Evolutionary conservation across 2,329 filamentous ascomycete species (phyloP), one percentile per base, ranked within the genome.

Genomic region (Sporothrix euskadiensis): DNA sequence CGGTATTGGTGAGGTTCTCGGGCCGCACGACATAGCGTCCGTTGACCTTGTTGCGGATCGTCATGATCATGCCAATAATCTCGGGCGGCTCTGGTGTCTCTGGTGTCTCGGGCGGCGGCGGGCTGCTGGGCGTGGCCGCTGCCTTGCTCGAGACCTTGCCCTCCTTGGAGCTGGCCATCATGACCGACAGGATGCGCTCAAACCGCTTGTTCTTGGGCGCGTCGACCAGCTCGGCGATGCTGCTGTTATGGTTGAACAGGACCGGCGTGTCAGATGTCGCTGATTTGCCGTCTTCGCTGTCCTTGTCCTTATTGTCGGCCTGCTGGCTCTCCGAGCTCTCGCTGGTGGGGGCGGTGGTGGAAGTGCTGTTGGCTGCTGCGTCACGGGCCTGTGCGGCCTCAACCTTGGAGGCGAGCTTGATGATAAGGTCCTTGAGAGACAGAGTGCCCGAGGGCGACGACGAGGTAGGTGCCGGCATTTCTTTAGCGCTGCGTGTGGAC

Each of bases 21-120:
- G 94, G 92, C 3, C 94, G 89, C 0, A 83, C 79, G 0, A 93
- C 88, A 71, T 87, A 86, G 14, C 83, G 71, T 22, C 88, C 90
- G 78, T 96, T 91, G 71, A 97, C 87, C 76, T 87, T 88, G 83
- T 92, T 96, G 76, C 88, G 88, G 39, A 77, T 68, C 0, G 89
- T 91, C 72, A 98, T 83, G 16, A 89, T 89, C 86, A 96, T 88
- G 54, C 89, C 92, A 35, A 94, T 83, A 0, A 94, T 78, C 2
- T 86, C 82, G 39, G 26, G 30, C 52, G 26, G 30, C n/a, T 19
- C 12, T 8, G 65, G 44, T 12, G 26, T 71, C 70, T 30, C 44
- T 4, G 44, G 44, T 5, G 39, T 49, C 72, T 70, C 52, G 9
- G 52, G 22, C 26, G 52, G 14, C 47, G 47, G 19, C 10, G 47